phyloP scores from a whole-genome alignment of 352 stramenopile species.

The Globisporangium iwayamae region DNA sequence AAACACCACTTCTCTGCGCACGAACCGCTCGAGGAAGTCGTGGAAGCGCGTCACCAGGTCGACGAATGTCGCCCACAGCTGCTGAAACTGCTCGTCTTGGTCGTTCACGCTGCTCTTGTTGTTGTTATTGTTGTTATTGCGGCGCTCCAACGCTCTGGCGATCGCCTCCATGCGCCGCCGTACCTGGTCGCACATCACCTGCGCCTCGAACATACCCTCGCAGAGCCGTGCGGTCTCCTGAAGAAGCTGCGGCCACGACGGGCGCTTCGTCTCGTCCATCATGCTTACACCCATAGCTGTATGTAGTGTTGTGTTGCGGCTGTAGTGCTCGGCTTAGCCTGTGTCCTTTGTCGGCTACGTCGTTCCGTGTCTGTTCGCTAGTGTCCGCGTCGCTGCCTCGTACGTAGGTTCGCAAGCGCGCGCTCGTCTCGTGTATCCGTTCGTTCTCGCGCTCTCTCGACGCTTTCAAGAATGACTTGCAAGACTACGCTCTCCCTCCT shows the following conservation, averaged over 20 bases:
- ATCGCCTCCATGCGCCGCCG: constrained; percentile 5
- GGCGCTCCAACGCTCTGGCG: neutral
- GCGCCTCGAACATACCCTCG: constrained; percentile 6
- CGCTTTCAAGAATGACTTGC: too few species aligned
- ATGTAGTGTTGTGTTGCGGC: neutral
- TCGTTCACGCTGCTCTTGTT: neutral
- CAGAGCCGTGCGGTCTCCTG: neutral
- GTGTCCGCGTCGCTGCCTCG: too few species aligned
- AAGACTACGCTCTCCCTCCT: too few species aligned
- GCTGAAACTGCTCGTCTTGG: neutral
- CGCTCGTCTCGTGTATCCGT: too few species aligned
- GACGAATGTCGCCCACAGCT: neutral
- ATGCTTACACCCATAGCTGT: neutral
- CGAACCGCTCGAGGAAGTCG: neutral
- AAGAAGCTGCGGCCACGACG: neutral
- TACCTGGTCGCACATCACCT: constrained; percentile 16
- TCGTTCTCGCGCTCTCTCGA: too few species aligned
- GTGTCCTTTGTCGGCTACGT: neutral
- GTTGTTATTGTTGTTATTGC: neutral
- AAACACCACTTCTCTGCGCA: neutral
- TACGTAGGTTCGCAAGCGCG: too few species aligned
- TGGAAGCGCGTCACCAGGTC: neutral
- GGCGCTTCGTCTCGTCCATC: neutral
- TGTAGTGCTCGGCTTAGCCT: neutral
- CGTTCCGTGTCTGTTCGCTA: too few species aligned